Base-by-base conservation (phyloP, 164 flowering plant genomes). In the Aristolochia californica region DNA sequence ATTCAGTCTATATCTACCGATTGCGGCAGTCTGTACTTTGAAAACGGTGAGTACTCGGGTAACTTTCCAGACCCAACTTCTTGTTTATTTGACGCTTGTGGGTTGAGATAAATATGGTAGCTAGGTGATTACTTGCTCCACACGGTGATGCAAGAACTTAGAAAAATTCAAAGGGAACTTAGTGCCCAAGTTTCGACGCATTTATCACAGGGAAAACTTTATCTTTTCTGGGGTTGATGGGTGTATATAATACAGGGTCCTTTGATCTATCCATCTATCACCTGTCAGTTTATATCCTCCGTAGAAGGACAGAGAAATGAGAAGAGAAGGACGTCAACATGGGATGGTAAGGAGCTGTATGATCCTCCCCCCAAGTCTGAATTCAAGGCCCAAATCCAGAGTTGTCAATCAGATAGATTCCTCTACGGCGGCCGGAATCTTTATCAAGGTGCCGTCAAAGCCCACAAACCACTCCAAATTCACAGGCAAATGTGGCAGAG, bases 401-500 rank as follows among this genome's bases (percentile, higher is more conserved):
- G 13, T 59, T 22, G 53, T 75, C 53, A 79, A 73, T 48, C 12
- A 43, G 45, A n/a, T 75, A 9, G 68, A 68, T 25, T 67, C 82
- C 0, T 74, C 75, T 0, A 75, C 87, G 0, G 74, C 87, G 0
- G 86, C 91, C 4, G 87, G 97, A 8, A 0, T 64, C 1, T 87
- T 74, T 79, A 58, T 76, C n/a, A 78, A 67, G 63, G 93, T 75
- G 17, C 44, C 83, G 0, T 23, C 76, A 0, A 85, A 82, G 72
- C 97, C 97, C 28, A 79, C 85, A 26, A 87, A 87, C 63, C 95
- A 90, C 72, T 85, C 95, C 53, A 87, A 87, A 75, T 85, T 74
- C 79, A 80, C 95, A 2, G 84, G 91, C 2, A 80, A 72, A 55
- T 85, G 88, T 58, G 67, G 78, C 17, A 56, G 34, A 45, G 45